Evolutionary conservation across 225 moss, liverwort and hornwort species (phyloP).

Genomic region (Sphagnum contortum): DNA sequence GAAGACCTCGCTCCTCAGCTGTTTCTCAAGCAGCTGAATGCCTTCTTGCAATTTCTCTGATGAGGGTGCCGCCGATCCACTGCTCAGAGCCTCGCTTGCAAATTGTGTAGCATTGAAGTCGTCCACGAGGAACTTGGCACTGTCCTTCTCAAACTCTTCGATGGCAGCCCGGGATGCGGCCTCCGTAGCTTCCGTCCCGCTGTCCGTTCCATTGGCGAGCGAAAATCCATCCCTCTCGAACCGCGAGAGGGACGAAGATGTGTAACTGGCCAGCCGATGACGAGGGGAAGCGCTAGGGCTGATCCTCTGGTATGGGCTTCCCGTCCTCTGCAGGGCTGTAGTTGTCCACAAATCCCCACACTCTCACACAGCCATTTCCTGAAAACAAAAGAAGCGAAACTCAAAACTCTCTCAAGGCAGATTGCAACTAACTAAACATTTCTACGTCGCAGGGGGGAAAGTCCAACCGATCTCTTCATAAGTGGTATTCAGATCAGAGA

Average conservation of each 20-base stretch:
- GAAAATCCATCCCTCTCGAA: slow-evolving; percentile 56
- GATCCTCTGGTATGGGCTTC: slow-evolving; percentile 33
- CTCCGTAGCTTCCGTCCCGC: slow-evolving; percentile 45
- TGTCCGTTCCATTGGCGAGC: slow-evolving; percentile 19
- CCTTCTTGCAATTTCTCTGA: slow-evolving; percentile 94
- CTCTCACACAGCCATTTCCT: too few species aligned
- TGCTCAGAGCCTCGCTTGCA: slow-evolving; percentile 81
- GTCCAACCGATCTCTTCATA: too few species aligned
- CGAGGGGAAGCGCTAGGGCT: slow-evolving; percentile 28
- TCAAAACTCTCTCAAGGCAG: too few species aligned
- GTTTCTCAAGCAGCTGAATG: slow-evolving; percentile 83
- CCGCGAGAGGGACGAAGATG: slow-evolving; percentile 45
- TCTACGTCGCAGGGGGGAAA: too few species aligned
- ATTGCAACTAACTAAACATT: too few species aligned
- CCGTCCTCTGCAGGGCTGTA: slow-evolving; percentile 59
- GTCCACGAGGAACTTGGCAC: slow-evolving; percentile 70
- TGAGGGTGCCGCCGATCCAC: slow-evolving; percentile 87
- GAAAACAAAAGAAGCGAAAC: too few species aligned
- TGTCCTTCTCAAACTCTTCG: slow-evolving; percentile 79
- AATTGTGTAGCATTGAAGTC: slow-evolving; percentile 92
- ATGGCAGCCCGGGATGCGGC: slow-evolving; percentile 67
- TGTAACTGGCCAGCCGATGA: slow-evolving; percentile 50
- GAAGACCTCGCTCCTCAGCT: slow-evolving; percentile 84
- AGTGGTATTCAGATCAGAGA: too few species aligned
- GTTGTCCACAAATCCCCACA: slow-evolving; percentile 11